These are phyloP conservation scores for Annona squamosa DNA, from an alignment of 164 flowering plant genomes.

Conservation along the genomic window DNA sequence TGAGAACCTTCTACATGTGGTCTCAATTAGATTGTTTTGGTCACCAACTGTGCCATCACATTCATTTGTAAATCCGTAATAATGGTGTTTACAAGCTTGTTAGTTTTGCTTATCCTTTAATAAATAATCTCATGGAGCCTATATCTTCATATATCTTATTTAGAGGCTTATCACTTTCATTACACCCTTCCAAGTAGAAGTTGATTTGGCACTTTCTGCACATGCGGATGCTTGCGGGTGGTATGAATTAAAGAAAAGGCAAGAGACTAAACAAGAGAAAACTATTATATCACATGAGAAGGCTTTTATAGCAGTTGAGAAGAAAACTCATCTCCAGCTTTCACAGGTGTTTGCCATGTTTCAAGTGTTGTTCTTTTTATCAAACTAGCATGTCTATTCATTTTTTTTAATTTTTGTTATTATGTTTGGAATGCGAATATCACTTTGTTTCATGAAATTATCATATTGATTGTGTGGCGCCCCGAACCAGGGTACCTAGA, in stretches of 20 bases:
- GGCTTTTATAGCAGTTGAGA: conserved; percentile 97
- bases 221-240: conserved; percentile 95
- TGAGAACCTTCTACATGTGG: too few species aligned
- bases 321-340: conserved; percentile 85
- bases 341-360: conserved; percentile 50
- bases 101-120: too few species aligned
- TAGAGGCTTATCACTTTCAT: neutral
- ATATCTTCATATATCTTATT: neutral
- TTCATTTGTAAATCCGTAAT: too few species aligned
- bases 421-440: too few species aligned
- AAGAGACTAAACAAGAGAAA: conserved; percentile 89
- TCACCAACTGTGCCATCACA: too few species aligned
- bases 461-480: too few species aligned
- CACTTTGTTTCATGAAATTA: too few species aligned
- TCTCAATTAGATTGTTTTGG: too few species aligned
- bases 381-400: neutral
- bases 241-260: conserved; percentile 85
- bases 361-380: neutral
- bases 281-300: conserved; percentile 85
- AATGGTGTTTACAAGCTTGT: too few species aligned
- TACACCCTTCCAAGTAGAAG: conserved; percentile 59
- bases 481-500: too few species aligned
- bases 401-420: too few species aligned
- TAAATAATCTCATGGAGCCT: conserved; percentile 2
- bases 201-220: conserved; percentile 91